Evolutionary conservation across 1,284 basidiomycete species (phyloP), one percentile per base, ranked within the genome.

Genomic region (Ustilago sp.): DNA sequence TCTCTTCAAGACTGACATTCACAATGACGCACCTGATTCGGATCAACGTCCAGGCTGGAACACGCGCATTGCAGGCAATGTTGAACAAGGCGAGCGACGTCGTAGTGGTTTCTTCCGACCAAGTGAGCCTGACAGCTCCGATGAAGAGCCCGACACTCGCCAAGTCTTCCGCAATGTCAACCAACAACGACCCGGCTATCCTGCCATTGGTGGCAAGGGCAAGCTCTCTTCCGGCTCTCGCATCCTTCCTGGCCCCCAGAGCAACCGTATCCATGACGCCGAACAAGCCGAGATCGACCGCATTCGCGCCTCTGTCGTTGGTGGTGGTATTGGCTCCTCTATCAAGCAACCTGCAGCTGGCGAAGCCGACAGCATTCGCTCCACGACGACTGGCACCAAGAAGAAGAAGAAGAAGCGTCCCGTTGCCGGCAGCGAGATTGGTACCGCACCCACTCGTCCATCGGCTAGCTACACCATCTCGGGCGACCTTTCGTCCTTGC

Each of bases 1-100:
- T 35, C 81, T 85, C 59, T 85, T 85, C 82, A 81, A 80, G 74
- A 77, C 82, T 51, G 84, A 85, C 38, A 54, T 84, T 12, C 68
- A 67, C 48, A 74, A 66, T 45, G 63, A 54, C 8, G 11, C 50
- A n/a, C 15, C 45, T 32, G 36, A 48, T 28, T 56, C 63, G 12
- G 53, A 66, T 15, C 63, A 68, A 13, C 36, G 66, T 13, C 19
- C 59, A 6, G 68, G 60, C 17, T 77, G 74, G 71, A 71, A 75
- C 50, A 80, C 80, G 9, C 74, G 79, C 47, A 78, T 68, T 23
- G 34, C 59, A n/a, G 60, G 13, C 54, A 71, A 69, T 39, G 59
- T 62, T 39, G 59, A 69, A 8, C 62, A 70, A 8, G 47, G 34
- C 47, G 60, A 71, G 7, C 52, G 63, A 36, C 61, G 61, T 19